Percentiles rank a stretch among this genome's conserved stretches.
These are phyloP conservation scores for Dactylonectria estremocensis DNA, from an alignment of 2,329 filamentous ascomycete genomes.

Conservation along the genomic window DNA sequence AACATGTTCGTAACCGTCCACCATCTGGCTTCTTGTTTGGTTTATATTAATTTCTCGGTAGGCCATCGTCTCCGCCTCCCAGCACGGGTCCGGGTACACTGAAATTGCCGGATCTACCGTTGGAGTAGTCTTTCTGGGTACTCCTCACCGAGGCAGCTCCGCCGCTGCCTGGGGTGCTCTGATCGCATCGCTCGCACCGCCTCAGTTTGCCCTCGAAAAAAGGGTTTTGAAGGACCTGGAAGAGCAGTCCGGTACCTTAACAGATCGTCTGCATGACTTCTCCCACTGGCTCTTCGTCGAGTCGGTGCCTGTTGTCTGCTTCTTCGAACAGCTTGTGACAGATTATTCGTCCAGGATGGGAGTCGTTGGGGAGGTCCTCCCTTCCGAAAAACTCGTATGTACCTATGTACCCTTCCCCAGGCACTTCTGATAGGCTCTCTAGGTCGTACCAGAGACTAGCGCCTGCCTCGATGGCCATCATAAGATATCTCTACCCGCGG, in stretches of 20 bases:
- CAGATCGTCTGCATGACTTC: background rate
- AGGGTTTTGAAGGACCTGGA: background rate
- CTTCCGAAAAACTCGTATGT: background rate
- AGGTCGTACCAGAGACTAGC: background rate
- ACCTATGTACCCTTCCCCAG: background rate
- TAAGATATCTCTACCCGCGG: background rate
- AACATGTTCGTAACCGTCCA: background rate
- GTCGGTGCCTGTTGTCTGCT: background rate
- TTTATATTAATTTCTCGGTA: background rate
- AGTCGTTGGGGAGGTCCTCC: background rate
- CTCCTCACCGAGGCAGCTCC: background rate
- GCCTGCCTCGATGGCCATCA: background rate
- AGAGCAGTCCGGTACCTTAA: background rate
- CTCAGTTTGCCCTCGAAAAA: background rate
- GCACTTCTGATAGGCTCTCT: background rate
- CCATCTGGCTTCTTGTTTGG: background rate
- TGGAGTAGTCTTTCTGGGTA: background rate
- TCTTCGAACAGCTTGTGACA: background rate
- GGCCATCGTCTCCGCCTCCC: background rate
- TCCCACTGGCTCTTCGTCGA: conserved; percentile 1
- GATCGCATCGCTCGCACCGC: background rate
- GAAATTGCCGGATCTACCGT: background rate
- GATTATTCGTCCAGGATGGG: background rate
- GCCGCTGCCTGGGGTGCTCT: background rate
- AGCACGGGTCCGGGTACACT: background rate